Evolutionary conservation across 768 basidiomycete genomes (phyloP).

Genomic region (Russula brevipes): DNA sequence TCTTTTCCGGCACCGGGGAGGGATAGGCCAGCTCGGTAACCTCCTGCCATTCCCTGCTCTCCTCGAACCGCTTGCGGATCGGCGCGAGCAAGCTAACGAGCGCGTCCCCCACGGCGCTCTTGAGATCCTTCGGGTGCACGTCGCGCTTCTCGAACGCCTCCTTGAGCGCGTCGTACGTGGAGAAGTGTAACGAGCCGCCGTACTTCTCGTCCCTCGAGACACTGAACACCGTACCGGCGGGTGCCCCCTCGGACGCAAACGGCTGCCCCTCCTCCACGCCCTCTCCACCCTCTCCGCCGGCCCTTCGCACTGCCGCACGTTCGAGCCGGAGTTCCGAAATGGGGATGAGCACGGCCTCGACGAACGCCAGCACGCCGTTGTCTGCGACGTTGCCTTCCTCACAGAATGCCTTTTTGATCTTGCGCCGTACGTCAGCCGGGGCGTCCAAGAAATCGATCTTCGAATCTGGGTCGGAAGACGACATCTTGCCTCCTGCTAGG

Average conservation of each 20-base stretch:
- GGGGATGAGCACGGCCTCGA: constrained; percentile 82
- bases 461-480: constrained; percentile 92
- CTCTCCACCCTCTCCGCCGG: constrained; percentile 42
- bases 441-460: constrained; percentile 97
- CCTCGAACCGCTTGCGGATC: constrained; percentile 71
- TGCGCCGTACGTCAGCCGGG: constrained; percentile 76
- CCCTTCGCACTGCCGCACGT: constrained; percentile 5
- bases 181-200: constrained; percentile 77
- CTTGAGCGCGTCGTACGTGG: constrained; percentile 57
- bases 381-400: constrained; percentile 86
- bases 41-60: constrained; percentile 73
- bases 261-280: constrained; percentile 46
- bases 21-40: constrained; percentile 82
- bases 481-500: constrained; percentile 95
- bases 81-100: constrained; percentile 75
- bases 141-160: constrained; percentile 69
- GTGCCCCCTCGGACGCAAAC: constrained; percentile 65
- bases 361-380: constrained; percentile 81
- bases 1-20: constrained; percentile 55
- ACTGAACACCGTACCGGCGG: constrained; percentile 76
- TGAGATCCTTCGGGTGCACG: constrained; percentile 88
- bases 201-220: constrained; percentile 73
- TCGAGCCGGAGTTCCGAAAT: constrained; percentile 73
- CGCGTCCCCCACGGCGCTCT: constrained; percentile 66
- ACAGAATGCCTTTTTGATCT: constrained; percentile 90